phyloP scores from a whole-genome alignment of 2,329 filamentous ascomycete genomes.

The Leptographium flavum region DNA sequence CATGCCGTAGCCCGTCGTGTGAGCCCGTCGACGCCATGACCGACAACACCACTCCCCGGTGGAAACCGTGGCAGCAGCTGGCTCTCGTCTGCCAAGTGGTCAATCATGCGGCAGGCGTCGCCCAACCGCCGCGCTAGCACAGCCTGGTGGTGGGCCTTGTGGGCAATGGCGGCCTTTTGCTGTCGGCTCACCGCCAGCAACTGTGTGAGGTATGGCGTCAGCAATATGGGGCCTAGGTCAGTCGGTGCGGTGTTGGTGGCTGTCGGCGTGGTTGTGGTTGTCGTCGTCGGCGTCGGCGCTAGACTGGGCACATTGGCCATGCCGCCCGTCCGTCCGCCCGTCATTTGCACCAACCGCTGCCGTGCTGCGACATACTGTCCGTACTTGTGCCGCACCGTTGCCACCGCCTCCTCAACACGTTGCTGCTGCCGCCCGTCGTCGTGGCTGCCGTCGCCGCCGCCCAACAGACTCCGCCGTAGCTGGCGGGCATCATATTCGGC shows the following conservation, averaged over 20 bases:
- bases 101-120: slow-evolving; percentile 33
- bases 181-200: slow-evolving; percentile 37
- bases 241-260: not conserved
- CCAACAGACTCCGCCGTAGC: slow-evolving; percentile 9
- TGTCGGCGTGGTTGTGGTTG: not conserved
- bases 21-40: too few species aligned
- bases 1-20: slow-evolving; percentile 23
- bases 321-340: not conserved
- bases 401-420: slow-evolving; percentile 25
- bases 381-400: slow-evolving; percentile 39
- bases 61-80: slow-evolving; percentile 42
- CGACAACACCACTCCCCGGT: too few species aligned
- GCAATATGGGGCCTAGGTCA: slow-evolving; percentile 22
- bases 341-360: slow-evolving; percentile 27
- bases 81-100: slow-evolving; percentile 45
- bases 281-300: slow-evolving; percentile 9
- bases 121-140: slow-evolving; percentile 35
- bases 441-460: not conserved
- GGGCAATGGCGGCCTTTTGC: slow-evolving; percentile 41
- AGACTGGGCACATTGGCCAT: slow-evolving; percentile 16
- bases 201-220: slow-evolving; percentile 41
- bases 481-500: slow-evolving; percentile 9
- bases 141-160: slow-evolving; percentile 42
- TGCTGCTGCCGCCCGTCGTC: slow-evolving; percentile 4
- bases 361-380: slow-evolving; percentile 34